Base-by-base conservation (phyloP, 257 asterid species). In the Forsythia suspensa region DNA sequence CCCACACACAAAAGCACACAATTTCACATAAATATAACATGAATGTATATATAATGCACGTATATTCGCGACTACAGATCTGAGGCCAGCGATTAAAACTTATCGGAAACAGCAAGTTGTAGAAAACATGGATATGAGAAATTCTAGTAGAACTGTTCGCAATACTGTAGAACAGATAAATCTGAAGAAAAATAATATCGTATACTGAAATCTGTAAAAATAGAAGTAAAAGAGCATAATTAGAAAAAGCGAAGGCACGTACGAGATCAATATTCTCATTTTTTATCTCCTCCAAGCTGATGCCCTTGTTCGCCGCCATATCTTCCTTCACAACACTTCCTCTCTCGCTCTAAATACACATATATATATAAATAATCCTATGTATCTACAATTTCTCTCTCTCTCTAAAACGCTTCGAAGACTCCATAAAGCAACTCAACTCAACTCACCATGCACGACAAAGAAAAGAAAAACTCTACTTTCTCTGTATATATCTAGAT, bases 201-300 rank as follows among this genome's bases (percentile, higher is more conserved):
- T 29, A 29, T 29, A 29, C 34, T 29, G 63, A 52, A 66, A 20
- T 6, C 1, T 29, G 1, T 20, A 5, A 29, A 59, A 5, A 36
- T 43, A 29, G 36, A 8, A 34, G 18, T 38, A 13, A 72, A 69
- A 11, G 0, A 76, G 75, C 34, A 40, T 18, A 65, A 36, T 37
- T 4, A 57, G 66, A 67, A 8, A 16, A 15, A 18, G 29, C 10
- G 15, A 52, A 71, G 44, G 73, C 55, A 36, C 87, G 3, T 88
- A 90, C 98, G 48, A 94, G 94, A 86, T 94, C 98, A 0, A 94
- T 86, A 59, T 85, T 91, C 87, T 94, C 98, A 40, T 86, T 92
- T 80, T 80, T 88, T 52, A 94, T 92, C 55, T 87, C 96, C 76
- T 94, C 96, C 91, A 94, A 82, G 48, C 85, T 86, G 74, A 84